phyloP scores from a whole-genome alignment of 495 filamentous ascomycete species.

The Penicillium antarcticum region DNA sequence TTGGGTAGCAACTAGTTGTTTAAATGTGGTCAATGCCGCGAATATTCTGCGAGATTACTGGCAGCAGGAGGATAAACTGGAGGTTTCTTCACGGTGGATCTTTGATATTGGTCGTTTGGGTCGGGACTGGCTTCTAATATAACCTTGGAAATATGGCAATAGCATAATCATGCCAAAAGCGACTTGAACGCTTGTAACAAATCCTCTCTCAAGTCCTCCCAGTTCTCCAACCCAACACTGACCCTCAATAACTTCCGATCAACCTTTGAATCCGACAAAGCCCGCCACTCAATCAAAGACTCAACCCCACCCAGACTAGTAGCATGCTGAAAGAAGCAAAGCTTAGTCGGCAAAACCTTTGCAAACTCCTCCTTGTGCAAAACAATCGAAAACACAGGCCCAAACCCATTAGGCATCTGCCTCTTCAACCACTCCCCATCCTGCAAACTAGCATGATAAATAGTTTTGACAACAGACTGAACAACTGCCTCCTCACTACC shows the following conservation, averaged over 20 bases:
- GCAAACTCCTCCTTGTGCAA: constrained; percentile 58
- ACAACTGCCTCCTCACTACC: constrained; percentile 37
- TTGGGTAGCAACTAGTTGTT: constrained; percentile 35
- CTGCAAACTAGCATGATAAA: constrained; percentile 75
- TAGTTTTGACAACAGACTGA: constrained; percentile 46
- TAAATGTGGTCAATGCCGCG: constrained; percentile 36
- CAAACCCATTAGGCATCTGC: constrained; percentile 87
- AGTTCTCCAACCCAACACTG: constrained; percentile 76
- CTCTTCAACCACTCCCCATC: constrained; percentile 64
- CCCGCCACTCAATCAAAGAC: constrained; percentile 65
- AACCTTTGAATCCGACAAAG: constrained; percentile 72
- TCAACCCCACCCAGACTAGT: constrained; percentile 88
- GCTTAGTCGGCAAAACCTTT: constrained; percentile 63
- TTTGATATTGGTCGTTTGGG: constrained; percentile 34
- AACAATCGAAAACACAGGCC: constrained; percentile 73
- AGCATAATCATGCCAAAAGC: background rate
- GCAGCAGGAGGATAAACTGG: constrained; percentile 12
- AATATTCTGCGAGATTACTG: constrained; percentile 29
- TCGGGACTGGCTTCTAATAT: constrained; percentile 42
- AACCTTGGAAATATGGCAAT: constrained; percentile 1
- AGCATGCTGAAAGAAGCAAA: constrained; percentile 82
- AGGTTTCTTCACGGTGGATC: constrained; percentile 28
- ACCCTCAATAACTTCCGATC: constrained; percentile 69
- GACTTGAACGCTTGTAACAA: constrained; percentile 58
- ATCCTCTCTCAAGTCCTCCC: constrained; percentile 75